Base-by-base conservation (phyloP, 768 basidiomycete genomes). In the Lactarius tabidus region DNA sequence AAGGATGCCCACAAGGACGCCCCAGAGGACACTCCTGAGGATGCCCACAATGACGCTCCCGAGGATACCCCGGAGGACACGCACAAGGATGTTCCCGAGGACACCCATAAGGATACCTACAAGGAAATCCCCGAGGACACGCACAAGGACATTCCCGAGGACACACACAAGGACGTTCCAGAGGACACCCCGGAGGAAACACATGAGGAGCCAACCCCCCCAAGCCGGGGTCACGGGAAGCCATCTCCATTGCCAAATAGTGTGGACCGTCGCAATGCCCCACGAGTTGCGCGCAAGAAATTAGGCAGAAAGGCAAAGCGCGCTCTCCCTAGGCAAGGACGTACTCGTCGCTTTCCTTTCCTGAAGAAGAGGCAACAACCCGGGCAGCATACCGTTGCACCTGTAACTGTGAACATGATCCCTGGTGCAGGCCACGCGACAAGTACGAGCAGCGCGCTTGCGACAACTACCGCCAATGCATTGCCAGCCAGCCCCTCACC, bases 371-470 rank as follows among this genome's bases (percentile, higher is more conserved):
- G 60, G 38, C 64, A 62, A 17, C 65, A 62, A 15, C 28, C 20
- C 28, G 41, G 41, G 26, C 60, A 62, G 23, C 51, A 29, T 31
- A 31, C 48, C 9, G 28, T 66, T 26, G 60, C 36, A 17, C 65
- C 65, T 17, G 60, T 66, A 18, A 66, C 65, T 26, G 65, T 66
- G 31, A 45, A 66, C 41, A 54, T 66, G 60, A 62, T 66, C 43
- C 35, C 65, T 4, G 57, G 39, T 35, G 20, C 33, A n/a, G 61
- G 60, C 20, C 65, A 41, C 43, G 26, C 61, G 2, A n/a, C 57
- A 23, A 62, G 51, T 48, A 62, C 60, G 6, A 59, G 61, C 33
- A 35, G 28, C 38, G 39, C 29, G 7, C 31, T 41, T 33, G 55
- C 56, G 23, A 29, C 51, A 33, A 58, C 31, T 31, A 53, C 57